Percentiles rank a stretch among this genome's conserved stretches.
Evolutionary conservation across 768 basidiomycete genomes (phyloP).

Genomic region (Collybiopsis luxurians): DNA sequence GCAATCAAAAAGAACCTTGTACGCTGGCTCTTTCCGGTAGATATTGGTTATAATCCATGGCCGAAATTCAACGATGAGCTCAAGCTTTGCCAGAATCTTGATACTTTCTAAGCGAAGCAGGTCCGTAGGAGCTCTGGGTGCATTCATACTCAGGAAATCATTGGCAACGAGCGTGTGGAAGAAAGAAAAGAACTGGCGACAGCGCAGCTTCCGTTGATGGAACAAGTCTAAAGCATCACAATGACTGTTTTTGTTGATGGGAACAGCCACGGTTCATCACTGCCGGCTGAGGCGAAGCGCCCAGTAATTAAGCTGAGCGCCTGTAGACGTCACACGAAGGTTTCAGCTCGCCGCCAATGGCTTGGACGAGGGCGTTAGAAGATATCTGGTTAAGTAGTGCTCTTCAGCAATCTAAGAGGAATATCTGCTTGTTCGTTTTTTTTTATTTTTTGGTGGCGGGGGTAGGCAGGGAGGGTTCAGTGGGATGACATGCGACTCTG

Average conservation of each 20-base stretch:
- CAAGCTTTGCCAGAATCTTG: conserved; percentile 34
- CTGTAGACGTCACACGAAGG: too few relatives aligned
- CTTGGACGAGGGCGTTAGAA: too few relatives aligned
- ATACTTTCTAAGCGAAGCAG: conserved; percentile 33
- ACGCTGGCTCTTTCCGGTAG: conserved; percentile 22
- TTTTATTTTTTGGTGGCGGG: too few relatives aligned
- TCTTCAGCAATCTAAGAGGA: too few relatives aligned
- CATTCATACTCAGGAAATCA: background rate
- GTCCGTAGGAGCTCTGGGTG: conserved; percentile 34
- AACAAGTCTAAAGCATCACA: background rate
- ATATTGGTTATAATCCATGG: conserved; percentile 31
- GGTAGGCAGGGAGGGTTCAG: too few relatives aligned
- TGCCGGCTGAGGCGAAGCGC: too few relatives aligned
- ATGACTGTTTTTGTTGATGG: conserved; percentile 1
- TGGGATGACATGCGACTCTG: too few relatives aligned
- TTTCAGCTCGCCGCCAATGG: too few relatives aligned
- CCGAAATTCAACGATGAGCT: conserved; percentile 32
- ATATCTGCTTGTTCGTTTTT: too few relatives aligned
- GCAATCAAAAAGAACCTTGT: conserved; percentile 33
- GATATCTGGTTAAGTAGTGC: too few relatives aligned
- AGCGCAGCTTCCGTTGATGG: background rate
- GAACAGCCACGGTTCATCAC: background rate
- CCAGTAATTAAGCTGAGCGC: too few relatives aligned
- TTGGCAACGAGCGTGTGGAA: background rate
- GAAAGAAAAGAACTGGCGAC: background rate